These are phyloP conservation scores for Penicillium sp. DNA, from an alignment of 2,329 filamentous ascomycete genomes.

Conservation along the genomic window DNA sequence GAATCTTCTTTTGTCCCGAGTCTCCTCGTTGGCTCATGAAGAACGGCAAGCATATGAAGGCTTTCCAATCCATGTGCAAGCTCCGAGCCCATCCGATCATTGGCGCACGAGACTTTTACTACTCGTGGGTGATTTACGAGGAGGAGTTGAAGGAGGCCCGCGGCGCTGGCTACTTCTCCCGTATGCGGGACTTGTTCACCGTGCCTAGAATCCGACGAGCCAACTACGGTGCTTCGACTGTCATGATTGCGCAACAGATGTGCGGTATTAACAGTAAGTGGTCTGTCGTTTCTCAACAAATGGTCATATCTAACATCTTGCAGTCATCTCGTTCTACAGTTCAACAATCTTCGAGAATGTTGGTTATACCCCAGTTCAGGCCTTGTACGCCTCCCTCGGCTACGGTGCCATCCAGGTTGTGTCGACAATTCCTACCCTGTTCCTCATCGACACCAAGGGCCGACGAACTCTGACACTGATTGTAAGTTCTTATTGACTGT, in stretches of 20 bases:
- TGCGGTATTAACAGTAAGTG: conserved; percentile 57
- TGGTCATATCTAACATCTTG: conserved; percentile 55
- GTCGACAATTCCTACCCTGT: conserved; percentile 66
- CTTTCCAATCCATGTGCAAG: conserved; percentile 26
- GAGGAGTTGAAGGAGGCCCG: conserved; percentile 50
- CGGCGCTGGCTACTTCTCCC: conserved; percentile 62
- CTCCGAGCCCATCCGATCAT: conserved; percentile 33
- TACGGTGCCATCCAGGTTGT: conserved; percentile 69
- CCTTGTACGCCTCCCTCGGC: conserved; percentile 66
- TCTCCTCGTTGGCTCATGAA: conserved; percentile 39
- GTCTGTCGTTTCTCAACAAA: conserved; percentile 30
- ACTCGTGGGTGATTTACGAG: conserved; percentile 60
- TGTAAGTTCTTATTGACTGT: conserved; percentile 17
- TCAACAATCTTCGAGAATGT: conserved; percentile 62
- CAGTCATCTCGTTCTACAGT: conserved; percentile 72
- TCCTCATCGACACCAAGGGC: conserved; percentile 71
- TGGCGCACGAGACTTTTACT: conserved; percentile 68
- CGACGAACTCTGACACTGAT: conserved; percentile 57
- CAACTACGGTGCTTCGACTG: conserved; percentile 74
- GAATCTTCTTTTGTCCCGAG: conserved; percentile 37
- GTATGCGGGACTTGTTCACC: conserved; percentile 60
- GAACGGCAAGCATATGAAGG: conserved; percentile 22
- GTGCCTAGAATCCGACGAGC: conserved; percentile 60
- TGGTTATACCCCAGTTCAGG: conserved; percentile 60
- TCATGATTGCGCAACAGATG: conserved; percentile 80